A percentile compares a stretch with the other conserved stretches of the same genome.
These are phyloP conservation scores for Nitzschia putrida DNA, from an alignment of 108 stramenopile genomes.

Conservation along the genomic window DNA sequence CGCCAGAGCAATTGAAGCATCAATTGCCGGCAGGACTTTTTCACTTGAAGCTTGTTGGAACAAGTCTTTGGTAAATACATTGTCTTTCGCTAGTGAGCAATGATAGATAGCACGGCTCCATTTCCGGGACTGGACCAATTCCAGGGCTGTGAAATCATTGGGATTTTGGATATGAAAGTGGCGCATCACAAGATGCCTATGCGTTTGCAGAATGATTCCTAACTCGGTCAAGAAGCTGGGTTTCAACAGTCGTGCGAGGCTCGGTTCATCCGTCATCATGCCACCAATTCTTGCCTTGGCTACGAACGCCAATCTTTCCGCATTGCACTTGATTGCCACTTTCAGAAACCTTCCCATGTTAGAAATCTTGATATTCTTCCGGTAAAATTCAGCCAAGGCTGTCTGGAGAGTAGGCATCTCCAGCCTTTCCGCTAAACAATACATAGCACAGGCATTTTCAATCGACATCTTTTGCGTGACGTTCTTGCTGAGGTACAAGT, in stretches of 20 bases:
- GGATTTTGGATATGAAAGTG: constrained; percentile 1
- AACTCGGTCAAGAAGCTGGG: constrained; percentile 34
- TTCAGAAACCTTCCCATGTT: constrained; percentile 38
- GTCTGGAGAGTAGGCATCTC: constrained; percentile 26
- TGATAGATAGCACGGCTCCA: constrained; percentile 36
- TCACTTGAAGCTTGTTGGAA: constrained; percentile 18
- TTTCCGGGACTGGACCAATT: constrained; percentile 13
- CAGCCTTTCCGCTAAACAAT: constrained; percentile 23
- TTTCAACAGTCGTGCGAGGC: constrained; percentile 20
- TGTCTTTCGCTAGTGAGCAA: constrained; percentile 22
- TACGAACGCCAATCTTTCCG: constrained; percentile 19
- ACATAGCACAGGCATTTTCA: constrained; percentile 27
- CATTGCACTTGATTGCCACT: constrained; percentile 15
- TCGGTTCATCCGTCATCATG: constrained; percentile 34
- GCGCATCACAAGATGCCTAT: constrained; percentile 15
- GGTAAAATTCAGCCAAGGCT: constrained; percentile 37
- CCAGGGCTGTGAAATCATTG: constrained; percentile 11
- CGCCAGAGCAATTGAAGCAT: constrained; percentile 20
- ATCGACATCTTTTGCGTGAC: constrained; percentile 30
- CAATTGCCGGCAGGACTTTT: constrained; percentile 31
- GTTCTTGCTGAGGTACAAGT: constrained; percentile 32
- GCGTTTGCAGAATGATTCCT: constrained; percentile 11
- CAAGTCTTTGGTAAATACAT: constrained; percentile 11
- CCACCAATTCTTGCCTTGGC: constrained; percentile 40
- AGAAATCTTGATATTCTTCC: constrained; percentile 27